Evolutionary conservation across 495 filamentous ascomycete genomes (phyloP).

Genomic region (Hypoxylon cercidicola): DNA sequence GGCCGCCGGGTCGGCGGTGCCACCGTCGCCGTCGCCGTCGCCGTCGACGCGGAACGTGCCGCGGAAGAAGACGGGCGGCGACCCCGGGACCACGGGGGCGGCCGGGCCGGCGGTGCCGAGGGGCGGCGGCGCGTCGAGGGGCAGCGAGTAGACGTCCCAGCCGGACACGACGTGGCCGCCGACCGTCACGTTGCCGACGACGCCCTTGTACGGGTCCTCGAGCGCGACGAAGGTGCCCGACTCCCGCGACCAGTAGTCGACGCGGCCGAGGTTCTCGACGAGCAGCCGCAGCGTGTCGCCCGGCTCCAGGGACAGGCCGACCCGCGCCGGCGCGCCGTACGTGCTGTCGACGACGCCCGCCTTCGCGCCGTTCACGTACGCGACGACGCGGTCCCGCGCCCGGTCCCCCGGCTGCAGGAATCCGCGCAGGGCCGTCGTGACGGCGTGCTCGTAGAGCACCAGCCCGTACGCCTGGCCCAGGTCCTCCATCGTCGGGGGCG

Average conservation of each 20-base stretch:
- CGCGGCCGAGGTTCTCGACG: conserved; percentile 59
- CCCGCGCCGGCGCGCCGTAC: conserved; percentile 49
- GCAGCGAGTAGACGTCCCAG: conserved; percentile 55
- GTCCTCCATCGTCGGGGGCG: conserved; percentile 58
- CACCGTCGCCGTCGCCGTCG: too few species aligned
- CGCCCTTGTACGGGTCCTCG: conserved; percentile 57
- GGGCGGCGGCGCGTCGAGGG: conserved; percentile 40
- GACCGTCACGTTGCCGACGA: conserved; percentile 57
- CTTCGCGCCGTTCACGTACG: conserved; percentile 54
- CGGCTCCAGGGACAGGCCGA: conserved; percentile 46
- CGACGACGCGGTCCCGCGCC: conserved; percentile 55
- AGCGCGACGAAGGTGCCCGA: conserved; percentile 47
- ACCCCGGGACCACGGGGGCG: conserved; percentile 8
- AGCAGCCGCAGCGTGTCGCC: conserved; percentile 55
- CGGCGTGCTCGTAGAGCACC: conserved; percentile 53
- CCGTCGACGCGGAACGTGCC: conserved; percentile 47
- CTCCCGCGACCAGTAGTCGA: conserved; percentile 55
- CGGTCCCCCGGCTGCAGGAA: conserved; percentile 50
- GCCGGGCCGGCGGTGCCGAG: neutral
- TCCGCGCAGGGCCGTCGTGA: conserved; percentile 40
- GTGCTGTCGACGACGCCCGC: conserved; percentile 57
- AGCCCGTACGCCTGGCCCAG: conserved; percentile 55
- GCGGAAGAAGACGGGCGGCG: conserved; percentile 54
- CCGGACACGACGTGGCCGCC: conserved; percentile 41
- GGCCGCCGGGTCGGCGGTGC: conserved; percentile 35